Evolutionary conservation across 192 early-diverging fungal species (phyloP), one percentile per base, ranked within the genome.

Genomic region (Coemansia sp.): DNA sequence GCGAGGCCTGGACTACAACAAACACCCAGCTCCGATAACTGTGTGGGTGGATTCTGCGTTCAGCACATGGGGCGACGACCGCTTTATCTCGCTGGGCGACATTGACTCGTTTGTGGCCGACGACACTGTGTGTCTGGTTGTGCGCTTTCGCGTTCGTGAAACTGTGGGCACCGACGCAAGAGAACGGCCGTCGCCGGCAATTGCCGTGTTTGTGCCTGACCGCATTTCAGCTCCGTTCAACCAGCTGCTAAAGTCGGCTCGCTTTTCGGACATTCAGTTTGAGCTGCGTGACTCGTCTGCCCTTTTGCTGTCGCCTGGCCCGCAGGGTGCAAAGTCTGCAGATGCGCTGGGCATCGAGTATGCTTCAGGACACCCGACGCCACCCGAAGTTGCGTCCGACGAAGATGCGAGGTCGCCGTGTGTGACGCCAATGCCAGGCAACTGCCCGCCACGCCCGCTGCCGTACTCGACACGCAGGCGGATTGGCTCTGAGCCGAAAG

Each of bases 231-330:
- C 72, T 23, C 78, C 78, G 3, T 81, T 81, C 57, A 75, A 81
- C 48, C 78, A 72, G 64, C 69, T 81, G 5, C 60, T 81, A 3
- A 64, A 62, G 56, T 81, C 78, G 8, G 73, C 72, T 25, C 52
- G 78, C 22, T 81, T 81, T 22, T 81, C 78, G 11, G 78, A 81
- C 53, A 75, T 81, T 37, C 72, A 81, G 67, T 72, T 81, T 62
- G 73, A 69, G 37, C 72, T 81, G 25, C 64, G 73, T 54, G 72
- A 74, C 26, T 75, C 78, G 6, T 65, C 72, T 0, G 57, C 78
- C 1, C 49, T 75, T 8, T 38, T 81, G 17, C 63, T 81, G 16
- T 81, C 72, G 11, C 73, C 78, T 3, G 78, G 77, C 17, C 74
- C 74, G 35, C 21, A 21, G 5, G 7, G 9, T 4, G 11, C 51